phyloP scores from a whole-genome alignment of 2,329 filamentous ascomycete genomes.

The Colletotrichum tabaci region DNA sequence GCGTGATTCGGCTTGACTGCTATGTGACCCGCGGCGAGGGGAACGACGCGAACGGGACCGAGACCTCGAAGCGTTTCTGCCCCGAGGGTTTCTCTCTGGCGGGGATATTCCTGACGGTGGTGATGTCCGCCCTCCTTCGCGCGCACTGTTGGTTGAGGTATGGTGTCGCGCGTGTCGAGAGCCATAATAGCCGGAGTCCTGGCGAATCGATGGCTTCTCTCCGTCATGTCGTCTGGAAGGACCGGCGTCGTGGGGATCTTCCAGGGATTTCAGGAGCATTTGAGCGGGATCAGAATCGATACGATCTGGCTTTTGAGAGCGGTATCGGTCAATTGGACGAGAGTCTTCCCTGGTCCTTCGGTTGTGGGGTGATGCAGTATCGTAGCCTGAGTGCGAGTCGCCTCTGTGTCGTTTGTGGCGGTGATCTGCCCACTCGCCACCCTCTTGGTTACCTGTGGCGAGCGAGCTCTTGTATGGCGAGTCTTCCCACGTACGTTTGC shows the following conservation, averaged over 20 bases:
- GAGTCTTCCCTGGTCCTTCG: conserved; percentile 19
- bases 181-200: conserved; percentile 21
- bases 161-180: conserved; percentile 19
- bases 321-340: conserved; percentile 24
- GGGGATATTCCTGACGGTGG: conserved; percentile 20
- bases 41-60: conserved; percentile 21
- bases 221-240: conserved; percentile 11
- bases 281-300: conserved; percentile 16
- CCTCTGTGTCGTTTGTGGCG: conserved; percentile 33
- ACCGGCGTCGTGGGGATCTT: conserved; percentile 4
- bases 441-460: background rate
- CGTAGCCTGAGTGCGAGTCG: conserved; percentile 10
- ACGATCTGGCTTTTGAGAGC: conserved; percentile 20
- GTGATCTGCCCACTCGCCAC: conserved; percentile 6
- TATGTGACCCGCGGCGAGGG: conserved; percentile 22
- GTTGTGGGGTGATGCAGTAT: conserved; percentile 19
- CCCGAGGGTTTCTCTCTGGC: conserved; percentile 21
- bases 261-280: background rate
- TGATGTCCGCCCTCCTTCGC: conserved; percentile 8
- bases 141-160: conserved; percentile 10
- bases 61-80: conserved; percentile 12
- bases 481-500: conserved; percentile 39
- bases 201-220: background rate
- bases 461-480: conserved; percentile 11
- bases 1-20: conserved; percentile 36